A percentile compares a stretch with the other conserved stretches of the same genome.
phyloP scores from a whole-genome alignment of 2,329 filamentous ascomycete species.

The Tolypocladium paradoxum region DNA sequence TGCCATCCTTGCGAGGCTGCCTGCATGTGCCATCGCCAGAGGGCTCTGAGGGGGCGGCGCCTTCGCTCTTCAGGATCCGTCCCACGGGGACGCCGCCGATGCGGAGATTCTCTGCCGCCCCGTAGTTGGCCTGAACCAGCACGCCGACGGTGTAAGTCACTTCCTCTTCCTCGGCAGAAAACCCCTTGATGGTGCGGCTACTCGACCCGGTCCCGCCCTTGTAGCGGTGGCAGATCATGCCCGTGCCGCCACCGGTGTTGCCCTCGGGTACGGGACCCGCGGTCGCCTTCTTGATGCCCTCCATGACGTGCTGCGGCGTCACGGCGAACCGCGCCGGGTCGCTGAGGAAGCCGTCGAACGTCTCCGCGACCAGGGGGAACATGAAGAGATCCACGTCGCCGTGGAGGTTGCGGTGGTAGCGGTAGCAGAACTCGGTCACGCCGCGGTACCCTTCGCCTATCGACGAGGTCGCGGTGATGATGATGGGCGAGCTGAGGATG shows the following conservation, averaged over 20 bases:
- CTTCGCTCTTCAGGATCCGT: constrained; percentile 32
- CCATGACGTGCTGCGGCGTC: constrained; percentile 39
- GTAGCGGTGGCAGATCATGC: constrained; percentile 55
- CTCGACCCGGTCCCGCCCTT: constrained; percentile 57
- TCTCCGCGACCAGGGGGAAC: constrained; percentile 50
- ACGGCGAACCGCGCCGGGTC: constrained; percentile 46
- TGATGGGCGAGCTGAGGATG: constrained; percentile 45
- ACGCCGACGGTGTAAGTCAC: constrained; percentile 47
- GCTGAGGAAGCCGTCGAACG: constrained; percentile 51
- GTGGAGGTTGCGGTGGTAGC: constrained; percentile 29
- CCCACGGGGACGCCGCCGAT: constrained; percentile 54
- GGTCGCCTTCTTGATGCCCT: constrained; percentile 40
- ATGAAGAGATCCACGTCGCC: constrained; percentile 41
- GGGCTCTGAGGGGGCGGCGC: background rate
- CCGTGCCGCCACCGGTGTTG: constrained; percentile 55
- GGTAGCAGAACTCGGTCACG: constrained; percentile 43
- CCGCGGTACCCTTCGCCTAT: constrained; percentile 49
- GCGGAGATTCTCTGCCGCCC: constrained; percentile 41
- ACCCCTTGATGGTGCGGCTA: constrained; percentile 42
- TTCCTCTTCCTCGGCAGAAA: constrained; percentile 18
- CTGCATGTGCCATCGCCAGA: background rate
- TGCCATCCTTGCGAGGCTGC: constrained; percentile 20
- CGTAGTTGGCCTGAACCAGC: constrained; percentile 57
- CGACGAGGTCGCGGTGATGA: constrained; percentile 47
- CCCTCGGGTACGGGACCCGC: constrained; percentile 47